Evolutionary conservation across 305 asterid species (phyloP).

Genomic region (Solanum hybrid): DNA sequence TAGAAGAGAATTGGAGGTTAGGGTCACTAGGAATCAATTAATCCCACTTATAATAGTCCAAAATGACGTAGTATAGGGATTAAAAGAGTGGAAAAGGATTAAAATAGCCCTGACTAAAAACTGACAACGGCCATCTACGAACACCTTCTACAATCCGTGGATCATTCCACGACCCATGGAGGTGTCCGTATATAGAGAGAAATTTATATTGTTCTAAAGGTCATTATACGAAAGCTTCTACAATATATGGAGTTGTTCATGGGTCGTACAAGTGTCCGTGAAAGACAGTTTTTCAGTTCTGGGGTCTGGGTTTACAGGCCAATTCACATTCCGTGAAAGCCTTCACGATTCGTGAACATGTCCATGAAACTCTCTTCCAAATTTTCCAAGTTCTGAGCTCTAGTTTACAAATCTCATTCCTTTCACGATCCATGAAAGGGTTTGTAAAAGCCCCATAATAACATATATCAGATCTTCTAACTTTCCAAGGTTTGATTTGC

Average conservation of each 20-base stretch:
- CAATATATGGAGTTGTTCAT: not conserved
- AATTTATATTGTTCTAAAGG: not conserved
- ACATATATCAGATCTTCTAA: not conserved
- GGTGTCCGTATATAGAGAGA: not conserved
- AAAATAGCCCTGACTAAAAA: not conserved
- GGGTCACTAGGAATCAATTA: not conserved
- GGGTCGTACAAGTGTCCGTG: not conserved
- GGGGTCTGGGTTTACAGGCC: not conserved
- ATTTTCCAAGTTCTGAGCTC: not conserved
- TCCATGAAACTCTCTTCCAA: not conserved
- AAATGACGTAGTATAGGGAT: not conserved
- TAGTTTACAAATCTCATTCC: not conserved
- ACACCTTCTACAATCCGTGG: not conserved
- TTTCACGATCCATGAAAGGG: not conserved
- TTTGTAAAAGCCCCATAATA: not conserved
- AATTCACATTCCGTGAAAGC: not conserved
- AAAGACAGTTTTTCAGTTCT: not conserved
- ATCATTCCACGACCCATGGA: not conserved
- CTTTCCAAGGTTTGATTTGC: not conserved
- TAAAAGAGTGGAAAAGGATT: not conserved
- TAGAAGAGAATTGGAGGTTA: not conserved
- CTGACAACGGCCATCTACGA: not conserved
- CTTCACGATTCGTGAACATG: not conserved
- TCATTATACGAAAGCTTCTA: not conserved
- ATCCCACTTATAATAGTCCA: not conserved